A percentile compares a stretch with the other conserved stretches of the same genome.
Conservation (phyloP, 2,329 filamentous ascomycete genomes). For the Cercospora janseana region DNA sequence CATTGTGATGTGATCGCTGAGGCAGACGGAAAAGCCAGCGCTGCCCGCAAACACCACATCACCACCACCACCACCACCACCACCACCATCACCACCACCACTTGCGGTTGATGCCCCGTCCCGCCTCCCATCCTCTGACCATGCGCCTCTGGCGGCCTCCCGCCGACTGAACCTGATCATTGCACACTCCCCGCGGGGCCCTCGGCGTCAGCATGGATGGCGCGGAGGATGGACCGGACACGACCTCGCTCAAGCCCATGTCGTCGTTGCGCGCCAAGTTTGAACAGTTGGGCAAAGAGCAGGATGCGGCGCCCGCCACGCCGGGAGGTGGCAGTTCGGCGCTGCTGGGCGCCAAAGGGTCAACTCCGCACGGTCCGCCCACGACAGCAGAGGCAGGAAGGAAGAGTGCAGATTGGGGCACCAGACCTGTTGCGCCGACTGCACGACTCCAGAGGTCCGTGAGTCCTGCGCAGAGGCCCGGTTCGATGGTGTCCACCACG, state of each 20-base stretch:
- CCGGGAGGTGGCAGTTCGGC: constrained; percentile 15
- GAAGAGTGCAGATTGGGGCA: constrained; percentile 12
- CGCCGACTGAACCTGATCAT: constrained; percentile 1
- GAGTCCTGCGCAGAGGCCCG: constrained; percentile 43
- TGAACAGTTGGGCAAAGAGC: constrained; percentile 62
- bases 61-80: background rate
- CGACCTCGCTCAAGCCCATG: constrained; percentile 76
- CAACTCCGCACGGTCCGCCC: constrained; percentile 2
- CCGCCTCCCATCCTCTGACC: too few species aligned
- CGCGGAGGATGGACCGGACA: constrained; percentile 64
- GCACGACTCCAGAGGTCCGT: constrained; percentile 27
- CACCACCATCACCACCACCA: background rate
- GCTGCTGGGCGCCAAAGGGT: constrained; percentile 8
- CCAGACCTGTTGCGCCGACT: constrained; percentile 8
- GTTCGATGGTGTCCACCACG: constrained; percentile 51
- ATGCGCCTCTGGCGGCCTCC: too few species aligned
- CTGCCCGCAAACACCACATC: background rate
- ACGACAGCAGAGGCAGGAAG: constrained; percentile 14
- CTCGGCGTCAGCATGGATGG: constrained; percentile 25
- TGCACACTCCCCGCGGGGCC: background rate
- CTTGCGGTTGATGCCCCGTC: background rate
- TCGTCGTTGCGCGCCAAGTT: constrained; percentile 79
- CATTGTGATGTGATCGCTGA: constrained; percentile 7
- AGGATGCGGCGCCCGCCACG: constrained; percentile 23
- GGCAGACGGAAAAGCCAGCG: constrained; percentile 3